Evolutionary conservation across 768 basidiomycete genomes (phyloP).

Genomic region (Mycena latifolia): DNA sequence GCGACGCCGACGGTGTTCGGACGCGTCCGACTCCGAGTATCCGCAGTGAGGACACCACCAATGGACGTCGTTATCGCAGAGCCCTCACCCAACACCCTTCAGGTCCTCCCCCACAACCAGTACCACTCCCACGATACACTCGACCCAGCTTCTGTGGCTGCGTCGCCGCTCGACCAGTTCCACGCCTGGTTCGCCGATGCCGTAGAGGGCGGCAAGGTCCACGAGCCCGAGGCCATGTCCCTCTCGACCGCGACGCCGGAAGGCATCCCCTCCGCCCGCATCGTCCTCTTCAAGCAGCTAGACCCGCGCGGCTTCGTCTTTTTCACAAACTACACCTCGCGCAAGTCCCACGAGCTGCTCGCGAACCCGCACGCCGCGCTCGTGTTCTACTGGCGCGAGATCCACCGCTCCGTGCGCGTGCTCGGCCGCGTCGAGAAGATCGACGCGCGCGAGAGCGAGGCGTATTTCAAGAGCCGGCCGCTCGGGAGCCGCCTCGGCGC

Average conservation of each 20-base stretch:
- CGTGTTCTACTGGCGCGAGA: conserved; percentile 93
- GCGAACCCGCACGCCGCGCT: conserved; percentile 86
- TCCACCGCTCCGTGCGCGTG: conserved; percentile 84
- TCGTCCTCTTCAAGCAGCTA: conserved; percentile 93
- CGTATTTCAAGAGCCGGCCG: conserved; percentile 88
- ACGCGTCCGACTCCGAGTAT: neutral
- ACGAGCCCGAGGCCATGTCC: conserved; percentile 93
- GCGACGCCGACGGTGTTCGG: neutral
- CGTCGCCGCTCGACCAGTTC: conserved; percentile 88
- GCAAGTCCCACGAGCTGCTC: conserved; percentile 87
- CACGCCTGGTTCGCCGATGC: conserved; percentile 86
- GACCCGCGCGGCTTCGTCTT: conserved; percentile 94
- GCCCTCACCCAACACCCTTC: conserved; percentile 64
- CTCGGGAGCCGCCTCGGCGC: conserved; percentile 90
- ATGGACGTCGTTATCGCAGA: conserved; percentile 62
- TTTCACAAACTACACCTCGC: conserved; percentile 96
- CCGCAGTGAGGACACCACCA: neutral
- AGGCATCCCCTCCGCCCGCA: conserved; percentile 88
- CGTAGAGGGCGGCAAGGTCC: conserved; percentile 62
- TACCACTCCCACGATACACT: conserved; percentile 77
- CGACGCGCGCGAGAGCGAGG: conserved; percentile 75
- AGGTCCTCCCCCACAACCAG: conserved; percentile 81
- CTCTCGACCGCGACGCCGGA: conserved; percentile 77
- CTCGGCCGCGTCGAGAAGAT: conserved; percentile 90
- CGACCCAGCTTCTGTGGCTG: conserved; percentile 68